These are phyloP conservation scores for Punctularia strigosozonata DNA, from an alignment of 768 basidiomycete species.

Conservation along the genomic window DNA sequence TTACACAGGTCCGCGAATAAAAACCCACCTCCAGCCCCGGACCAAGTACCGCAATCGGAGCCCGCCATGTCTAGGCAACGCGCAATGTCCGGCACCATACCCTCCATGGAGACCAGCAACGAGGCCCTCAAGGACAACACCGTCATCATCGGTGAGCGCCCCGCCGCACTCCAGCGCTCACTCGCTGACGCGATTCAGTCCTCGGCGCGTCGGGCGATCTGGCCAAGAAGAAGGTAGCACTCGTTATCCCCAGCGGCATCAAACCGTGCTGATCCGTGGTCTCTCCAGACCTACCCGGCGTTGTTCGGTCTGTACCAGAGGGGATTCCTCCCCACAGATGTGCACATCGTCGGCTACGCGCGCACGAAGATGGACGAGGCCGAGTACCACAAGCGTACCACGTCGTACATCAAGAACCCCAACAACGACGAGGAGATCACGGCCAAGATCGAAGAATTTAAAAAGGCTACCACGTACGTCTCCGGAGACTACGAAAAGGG, in stretches of 20 bases:
- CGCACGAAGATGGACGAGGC: constrained; percentile 85
- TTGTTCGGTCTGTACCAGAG: constrained; percentile 81
- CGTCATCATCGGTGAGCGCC: constrained; percentile 65
- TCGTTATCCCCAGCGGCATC: not conserved
- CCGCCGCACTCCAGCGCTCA: constrained; percentile 1
- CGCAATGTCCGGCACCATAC: constrained; percentile 71
- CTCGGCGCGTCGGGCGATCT: constrained; percentile 95
- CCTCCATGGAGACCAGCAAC: constrained; percentile 72
- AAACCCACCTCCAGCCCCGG: too few relatives aligned
- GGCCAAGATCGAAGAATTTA: constrained; percentile 72
- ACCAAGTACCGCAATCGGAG: too few relatives aligned
- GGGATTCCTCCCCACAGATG: constrained; percentile 68
- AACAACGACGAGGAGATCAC: constrained; percentile 48
- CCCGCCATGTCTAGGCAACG: constrained; percentile 26
- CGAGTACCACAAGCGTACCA: constrained; percentile 78
- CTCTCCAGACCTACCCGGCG: constrained; percentile 82
- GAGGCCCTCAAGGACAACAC: constrained; percentile 80
- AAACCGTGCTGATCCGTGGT: not conserved
- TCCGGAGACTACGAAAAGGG: constrained; percentile 84
- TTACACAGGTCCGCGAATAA: too few relatives aligned
- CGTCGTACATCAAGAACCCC: constrained; percentile 75
- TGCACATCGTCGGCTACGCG: constrained; percentile 93
- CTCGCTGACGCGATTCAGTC: constrained; percentile 48
- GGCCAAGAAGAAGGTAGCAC: constrained; percentile 89
- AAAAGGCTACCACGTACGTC: constrained; percentile 67